Conservation (phyloP, 352 stramenopile species). For the Paralagenidium karlingii region DNA sequence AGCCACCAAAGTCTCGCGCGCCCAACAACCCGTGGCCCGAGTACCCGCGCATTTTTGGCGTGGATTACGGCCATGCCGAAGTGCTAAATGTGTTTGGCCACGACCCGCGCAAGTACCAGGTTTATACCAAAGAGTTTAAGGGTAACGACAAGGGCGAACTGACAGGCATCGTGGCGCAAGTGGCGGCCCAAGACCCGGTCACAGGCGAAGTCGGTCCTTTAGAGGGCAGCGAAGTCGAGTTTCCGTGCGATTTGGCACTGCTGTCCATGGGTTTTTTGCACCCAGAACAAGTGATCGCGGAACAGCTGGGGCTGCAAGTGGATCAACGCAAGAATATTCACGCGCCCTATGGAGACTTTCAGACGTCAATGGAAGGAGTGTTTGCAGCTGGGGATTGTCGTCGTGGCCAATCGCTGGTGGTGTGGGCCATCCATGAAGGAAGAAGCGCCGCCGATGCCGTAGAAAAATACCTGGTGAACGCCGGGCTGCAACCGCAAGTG, state of each 20-base stretch:
- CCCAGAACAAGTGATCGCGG: slow-evolving; percentile 86
- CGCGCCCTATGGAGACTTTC: slow-evolving; percentile 89
- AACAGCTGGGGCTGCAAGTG: slow-evolving; percentile 83
- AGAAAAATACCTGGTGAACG: slow-evolving; percentile 72
- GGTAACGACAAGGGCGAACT: slow-evolving; percentile 63
- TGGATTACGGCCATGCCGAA: slow-evolving; percentile 98
- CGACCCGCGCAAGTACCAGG: slow-evolving; percentile 79
- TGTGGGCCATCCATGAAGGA: slow-evolving; percentile 98
- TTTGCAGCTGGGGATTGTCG: slow-evolving; percentile 97
- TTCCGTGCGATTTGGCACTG: slow-evolving; percentile 90
- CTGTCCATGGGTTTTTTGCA: slow-evolving; percentile 97
- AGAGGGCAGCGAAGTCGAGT: slow-evolving; percentile 85
- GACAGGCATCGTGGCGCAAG: slow-evolving; percentile 57
- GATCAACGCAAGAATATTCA: slow-evolving; percentile 92
- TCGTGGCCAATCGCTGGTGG: slow-evolving; percentile 93
- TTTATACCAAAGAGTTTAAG: slow-evolving; percentile 66
- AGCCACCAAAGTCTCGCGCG: slow-evolving; percentile 85
- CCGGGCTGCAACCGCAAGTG: slow-evolving; percentile 65
- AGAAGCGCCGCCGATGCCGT: slow-evolving; percentile 84
- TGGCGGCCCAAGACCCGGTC: slow-evolving; percentile 37
- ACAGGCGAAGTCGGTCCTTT: slow-evolving; percentile 63
- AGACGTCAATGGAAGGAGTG: slow-evolving; percentile 90
- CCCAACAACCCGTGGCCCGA: slow-evolving; percentile 94
- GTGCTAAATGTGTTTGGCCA: slow-evolving; percentile 85
- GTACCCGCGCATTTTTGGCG: slow-evolving; percentile 94